Evolutionary conservation across 768 basidiomycete genomes (phyloP).

Genomic region (Strobilomyces echinocephalus): DNA sequence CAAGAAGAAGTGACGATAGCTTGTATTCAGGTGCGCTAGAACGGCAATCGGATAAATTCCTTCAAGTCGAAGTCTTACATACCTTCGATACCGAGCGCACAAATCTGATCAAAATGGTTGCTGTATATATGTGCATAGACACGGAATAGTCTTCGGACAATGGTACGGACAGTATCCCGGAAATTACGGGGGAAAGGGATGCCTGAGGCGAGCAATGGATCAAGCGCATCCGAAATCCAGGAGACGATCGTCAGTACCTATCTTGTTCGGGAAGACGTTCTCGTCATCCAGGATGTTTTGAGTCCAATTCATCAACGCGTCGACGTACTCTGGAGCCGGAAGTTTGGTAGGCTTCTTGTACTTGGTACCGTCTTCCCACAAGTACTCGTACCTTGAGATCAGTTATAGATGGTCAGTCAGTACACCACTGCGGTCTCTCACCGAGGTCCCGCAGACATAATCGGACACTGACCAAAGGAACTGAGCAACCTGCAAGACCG

Average conservation of each 20-base stretch:
- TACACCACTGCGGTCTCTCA: slow-evolving; percentile 30
- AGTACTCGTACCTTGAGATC: slow-evolving; percentile 77
- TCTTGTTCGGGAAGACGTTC: slow-evolving; percentile 87
- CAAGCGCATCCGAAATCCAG: slow-evolving; percentile 5
- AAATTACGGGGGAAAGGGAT: slow-evolving; percentile 89
- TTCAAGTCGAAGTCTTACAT: slow-evolving; percentile 6
- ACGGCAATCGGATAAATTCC: slow-evolving; percentile 1
- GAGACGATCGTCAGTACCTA: slow-evolving; percentile 49
- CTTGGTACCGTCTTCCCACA: slow-evolving; percentile 88
- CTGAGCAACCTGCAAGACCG: slow-evolving; percentile 5
- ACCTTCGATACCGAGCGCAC: slow-evolving; percentile 98
- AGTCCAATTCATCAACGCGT: slow-evolving; percentile 98
- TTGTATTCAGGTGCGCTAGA: slow-evolving; percentile 94
- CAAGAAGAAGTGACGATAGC: slow-evolving; percentile 96
- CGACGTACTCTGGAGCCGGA: slow-evolving; percentile 94
- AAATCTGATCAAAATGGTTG: slow-evolving; percentile 98
- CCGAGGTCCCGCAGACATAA: slow-evolving; percentile 96
- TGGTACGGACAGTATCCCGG: slow-evolving; percentile 84
- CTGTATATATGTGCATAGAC: slow-evolving; percentile 99
- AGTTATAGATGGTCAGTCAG: slow-evolving; percentile 1
- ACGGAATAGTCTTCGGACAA: slow-evolving; percentile 88
- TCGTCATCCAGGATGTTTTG: slow-evolving; percentile 92
- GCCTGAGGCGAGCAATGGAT: slow-evolving; percentile 42
- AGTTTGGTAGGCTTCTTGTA: slow-evolving; percentile 91
- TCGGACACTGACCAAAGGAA: slow-evolving; percentile 61